Base-by-base conservation (phyloP, 2,329 filamentous ascomycete genomes). In the Calonectria hawksworthii region DNA sequence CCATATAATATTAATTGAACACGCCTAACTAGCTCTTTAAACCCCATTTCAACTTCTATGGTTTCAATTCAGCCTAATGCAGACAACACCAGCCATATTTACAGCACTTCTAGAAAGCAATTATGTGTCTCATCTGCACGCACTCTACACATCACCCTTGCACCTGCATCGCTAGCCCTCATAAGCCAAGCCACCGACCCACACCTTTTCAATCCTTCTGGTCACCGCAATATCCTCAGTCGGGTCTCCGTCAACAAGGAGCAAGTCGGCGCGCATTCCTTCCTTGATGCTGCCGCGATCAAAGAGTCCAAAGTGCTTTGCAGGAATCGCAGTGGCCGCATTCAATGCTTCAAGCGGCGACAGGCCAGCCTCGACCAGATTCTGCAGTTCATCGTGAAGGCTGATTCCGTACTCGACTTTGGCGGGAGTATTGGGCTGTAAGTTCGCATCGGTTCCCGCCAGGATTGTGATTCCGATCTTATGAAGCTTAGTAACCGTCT, bases 191-290 rank as follows among this genome's bases (percentile, higher is more conserved):
- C 66, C 66, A 34, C 66, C 66, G 16, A 68, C 66, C 66, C 66
- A 68, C 32, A 68, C 51, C 18, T 59, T 44, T 4, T 14, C 36
- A 59, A 68, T 59, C 16, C 32, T 68, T 44, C 51, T 54, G 10
- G 70, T 67, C 36, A 34, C 26, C 5, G 36, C 26, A 30, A 72
- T 72, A n/a, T 67, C 30, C n/a, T 13, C 30, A 1, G 70, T 72
- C 32, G 70, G 70, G 47, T 72, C 70, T 28, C 70, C 70, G 23
- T 72, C 52, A 7, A 72, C 70, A 26, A 72, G 51, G 5, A 72
- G 26, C 50, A 72, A 38, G 30, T 72, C 70, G 7, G 70, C 70
- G 10, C 70, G 70, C 70, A 72, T 72, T 14, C 63, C 70, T 26
- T 72, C 61, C n/a, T n/a, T 18, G 44, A 72, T 67, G 14, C 32